phyloP scores from a whole-genome alignment of 2,329 filamentous ascomycete species.

The Onygena corvina region DNA sequence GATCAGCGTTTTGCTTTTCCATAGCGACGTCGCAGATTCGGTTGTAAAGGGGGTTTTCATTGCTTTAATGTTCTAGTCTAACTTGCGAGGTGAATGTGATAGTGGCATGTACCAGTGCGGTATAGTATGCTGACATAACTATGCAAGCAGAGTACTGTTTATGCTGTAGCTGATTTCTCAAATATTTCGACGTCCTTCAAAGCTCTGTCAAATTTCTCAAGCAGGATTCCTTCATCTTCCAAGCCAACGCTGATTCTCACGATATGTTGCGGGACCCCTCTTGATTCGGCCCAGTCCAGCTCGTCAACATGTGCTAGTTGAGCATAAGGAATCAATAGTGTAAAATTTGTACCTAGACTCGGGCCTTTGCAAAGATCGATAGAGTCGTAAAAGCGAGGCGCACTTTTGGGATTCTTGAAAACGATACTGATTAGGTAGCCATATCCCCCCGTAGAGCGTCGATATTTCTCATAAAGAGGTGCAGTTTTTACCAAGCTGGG shows the following conservation, averaged over 20 bases:
- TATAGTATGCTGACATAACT: too few species aligned
- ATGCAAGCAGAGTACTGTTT: too few species aligned
- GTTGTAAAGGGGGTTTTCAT: too few species aligned
- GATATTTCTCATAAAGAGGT: slow-evolving; percentile 17
- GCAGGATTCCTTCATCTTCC: slow-evolving; percentile 12
- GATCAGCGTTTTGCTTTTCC: too few species aligned
- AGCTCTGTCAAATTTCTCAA: not conserved
- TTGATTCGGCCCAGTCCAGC: slow-evolving; percentile 14
- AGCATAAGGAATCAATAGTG: slow-evolving; percentile 19
- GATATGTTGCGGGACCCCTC: slow-evolving; percentile 16
- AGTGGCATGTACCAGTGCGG: too few species aligned
- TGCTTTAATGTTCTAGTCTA: too few species aligned
- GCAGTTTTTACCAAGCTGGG: slow-evolving; percentile 15
- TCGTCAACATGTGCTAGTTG: slow-evolving; percentile 18
- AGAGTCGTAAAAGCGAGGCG: slow-evolving; percentile 23
- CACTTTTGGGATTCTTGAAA: slow-evolving; percentile 16
- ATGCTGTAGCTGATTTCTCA: not conserved
- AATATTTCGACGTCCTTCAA: not conserved
- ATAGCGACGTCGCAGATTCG: too few species aligned
- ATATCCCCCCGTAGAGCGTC: slow-evolving; percentile 18
- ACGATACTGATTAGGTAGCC: slow-evolving; percentile 20
- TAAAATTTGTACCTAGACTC: slow-evolving; percentile 23
- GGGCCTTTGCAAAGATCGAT: slow-evolving; percentile 25
- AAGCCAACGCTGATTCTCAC: slow-evolving; percentile 18
- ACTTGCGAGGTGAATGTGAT: too few species aligned